Percentiles rank a stretch among this genome's conserved stretches.
Conservation (phyloP, 768 basidiomycete species). For the Psilocybe cyanescens region DNA sequence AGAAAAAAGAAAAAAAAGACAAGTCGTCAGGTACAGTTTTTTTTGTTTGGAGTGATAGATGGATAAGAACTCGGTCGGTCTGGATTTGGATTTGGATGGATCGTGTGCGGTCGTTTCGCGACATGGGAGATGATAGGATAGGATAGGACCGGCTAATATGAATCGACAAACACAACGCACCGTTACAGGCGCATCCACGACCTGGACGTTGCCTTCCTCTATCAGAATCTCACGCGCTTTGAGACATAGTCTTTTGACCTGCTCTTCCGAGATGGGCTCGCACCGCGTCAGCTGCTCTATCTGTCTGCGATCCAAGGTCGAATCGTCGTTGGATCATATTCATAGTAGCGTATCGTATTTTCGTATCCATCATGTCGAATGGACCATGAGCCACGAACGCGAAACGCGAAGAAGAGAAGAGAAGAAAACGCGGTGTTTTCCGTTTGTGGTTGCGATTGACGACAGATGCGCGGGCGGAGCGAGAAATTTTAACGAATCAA, state of each 20-base stretch:
- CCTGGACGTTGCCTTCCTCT: slow-evolving; percentile 97
- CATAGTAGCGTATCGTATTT: too few species aligned
- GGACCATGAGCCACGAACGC: background rate
- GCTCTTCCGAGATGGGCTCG: slow-evolving; percentile 93
- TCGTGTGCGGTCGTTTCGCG: too few species aligned
- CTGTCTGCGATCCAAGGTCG: slow-evolving; percentile 57
- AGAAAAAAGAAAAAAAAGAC: background rate
- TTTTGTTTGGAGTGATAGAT: slow-evolving; percentile 14
- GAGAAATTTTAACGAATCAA: too few species aligned
- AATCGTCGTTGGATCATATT: background rate
- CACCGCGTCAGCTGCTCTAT: slow-evolving; percentile 93
- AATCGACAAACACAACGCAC: slow-evolving; percentile 47
- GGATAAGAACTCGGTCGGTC: background rate
- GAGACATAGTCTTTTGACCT: slow-evolving; percentile 93
- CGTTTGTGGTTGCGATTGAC: background rate
- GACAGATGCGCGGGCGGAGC: background rate
- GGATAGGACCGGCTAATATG: background rate
- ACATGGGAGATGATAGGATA: too few species aligned
- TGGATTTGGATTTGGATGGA: too few species aligned
- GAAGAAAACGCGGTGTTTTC: background rate
- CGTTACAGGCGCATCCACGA: slow-evolving; percentile 95
- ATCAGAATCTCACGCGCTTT: slow-evolving; percentile 97
- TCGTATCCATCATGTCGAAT: background rate
- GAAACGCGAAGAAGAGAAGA: background rate
- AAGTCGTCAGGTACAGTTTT: background rate